Base-by-base conservation (phyloP, 108 stramenopile species). In the Nannochloropsis salina region DNA sequence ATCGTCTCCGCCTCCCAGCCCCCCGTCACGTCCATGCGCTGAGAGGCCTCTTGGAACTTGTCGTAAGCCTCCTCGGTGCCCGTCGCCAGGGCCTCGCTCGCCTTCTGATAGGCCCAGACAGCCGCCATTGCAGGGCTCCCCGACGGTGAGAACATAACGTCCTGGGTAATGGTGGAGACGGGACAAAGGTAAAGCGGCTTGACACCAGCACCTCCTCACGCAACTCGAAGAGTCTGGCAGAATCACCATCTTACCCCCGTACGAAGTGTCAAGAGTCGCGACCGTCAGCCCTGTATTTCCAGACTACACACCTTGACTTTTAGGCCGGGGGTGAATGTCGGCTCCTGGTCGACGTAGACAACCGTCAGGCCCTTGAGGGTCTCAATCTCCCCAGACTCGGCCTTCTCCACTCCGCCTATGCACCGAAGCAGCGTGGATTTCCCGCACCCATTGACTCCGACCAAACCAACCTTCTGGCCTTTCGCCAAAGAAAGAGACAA, bases 371-470 rank as follows among this genome's bases (percentile, higher is more conserved):
- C 83, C 84, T 86, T 86, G 51, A 86, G 86, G 2, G 84, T 42
- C 22, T 83, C 83, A 51, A 89, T 82, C 31, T 82, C 82, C 41
- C 89, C 89, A 31, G 83, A n/a, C 82, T 89, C 89, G n/a, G 83
- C 74, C 31, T 9, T 42, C 44, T 89, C 89, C 61, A 47, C 45
- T 51, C 83, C 86, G 42, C 86, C 86, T n/a, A 86, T n/a, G 40
- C 88, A 86, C 82, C 88, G 88, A 74, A 91, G 90, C 31, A 91
- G 42, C 0, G 90, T 91, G 1, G 86, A 88, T 80, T 91, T 91
- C 31, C 90, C 90, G 85, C 89, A 89, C 40, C 90, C 90, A 22
- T 91, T 91, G 44, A 88, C 85, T 18, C 90, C 90, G 41, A 91
- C 88, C 12, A 91, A 81, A 3, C 89, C 89, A n/a, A 89, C 86